Evolutionary conservation across 352 stramenopile genomes (phyloP).

Genomic region (Pythium phragmitis): DNA sequence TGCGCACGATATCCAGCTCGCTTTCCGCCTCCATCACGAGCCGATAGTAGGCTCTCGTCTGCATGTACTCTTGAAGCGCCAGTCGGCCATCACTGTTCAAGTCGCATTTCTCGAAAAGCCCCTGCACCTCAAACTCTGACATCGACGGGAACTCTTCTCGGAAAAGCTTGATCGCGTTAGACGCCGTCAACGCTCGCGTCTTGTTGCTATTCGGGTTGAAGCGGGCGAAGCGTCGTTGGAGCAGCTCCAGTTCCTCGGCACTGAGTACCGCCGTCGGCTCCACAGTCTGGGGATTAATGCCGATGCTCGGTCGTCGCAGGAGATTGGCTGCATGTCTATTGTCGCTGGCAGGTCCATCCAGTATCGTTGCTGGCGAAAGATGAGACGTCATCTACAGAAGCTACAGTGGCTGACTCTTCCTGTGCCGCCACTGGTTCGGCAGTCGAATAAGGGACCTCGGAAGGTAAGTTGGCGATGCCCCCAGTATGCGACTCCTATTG

Average conservation of each 20-base stretch:
- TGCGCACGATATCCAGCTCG: conserved; percentile 51
- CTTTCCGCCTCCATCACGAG: conserved; percentile 55
- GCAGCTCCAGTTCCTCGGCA: conserved; percentile 44
- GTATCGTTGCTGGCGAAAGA: background rate
- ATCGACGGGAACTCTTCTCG: conserved; percentile 59
- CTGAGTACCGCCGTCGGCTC: conserved; percentile 41
- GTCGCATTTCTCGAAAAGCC: conserved; percentile 60
- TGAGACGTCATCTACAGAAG: conserved; percentile 1
- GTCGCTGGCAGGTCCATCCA: background rate
- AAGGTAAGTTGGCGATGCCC: background rate
- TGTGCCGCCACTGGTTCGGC: background rate
- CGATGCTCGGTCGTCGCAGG: conserved; percentile 14
- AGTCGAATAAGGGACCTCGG: background rate
- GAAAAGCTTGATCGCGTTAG: conserved; percentile 58
- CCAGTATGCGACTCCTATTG: too few species aligned
- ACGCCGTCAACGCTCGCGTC: conserved; percentile 33
- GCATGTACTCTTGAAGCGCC: conserved; percentile 56
- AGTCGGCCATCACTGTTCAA: conserved; percentile 57
- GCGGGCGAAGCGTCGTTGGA: conserved; percentile 49
- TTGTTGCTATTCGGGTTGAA: conserved; percentile 44
- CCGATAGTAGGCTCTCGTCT: conserved; percentile 53
- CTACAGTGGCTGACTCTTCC: background rate
- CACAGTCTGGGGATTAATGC: conserved; percentile 28
- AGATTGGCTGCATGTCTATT: background rate
- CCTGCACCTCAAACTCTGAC: conserved; percentile 60